Percentiles rank a stretch among this genome's conserved stretches.
These are phyloP conservation scores for Xanthoconium purpureum DNA, from an alignment of 768 basidiomycete species.

Conservation along the genomic window DNA sequence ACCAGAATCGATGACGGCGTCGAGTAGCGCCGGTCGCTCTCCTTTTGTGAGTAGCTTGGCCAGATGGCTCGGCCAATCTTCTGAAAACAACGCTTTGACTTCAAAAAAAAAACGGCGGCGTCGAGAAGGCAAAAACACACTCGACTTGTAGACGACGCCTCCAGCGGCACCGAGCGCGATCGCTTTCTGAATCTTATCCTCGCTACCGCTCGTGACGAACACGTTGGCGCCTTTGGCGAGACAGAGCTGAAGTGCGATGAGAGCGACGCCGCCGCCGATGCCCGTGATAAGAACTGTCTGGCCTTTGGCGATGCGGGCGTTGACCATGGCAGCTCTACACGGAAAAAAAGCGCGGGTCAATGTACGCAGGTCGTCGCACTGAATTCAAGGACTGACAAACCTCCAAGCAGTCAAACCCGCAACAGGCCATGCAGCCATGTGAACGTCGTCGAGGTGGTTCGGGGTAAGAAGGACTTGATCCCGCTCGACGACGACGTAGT, in stretches of 20 bases:
- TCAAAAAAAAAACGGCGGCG: not conserved
- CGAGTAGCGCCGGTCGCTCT: constrained; percentile 35
- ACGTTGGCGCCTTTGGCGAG: constrained; percentile 73
- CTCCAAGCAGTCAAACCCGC: constrained; percentile 83
- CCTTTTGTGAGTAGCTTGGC: constrained; percentile 38
- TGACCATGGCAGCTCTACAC: constrained; percentile 61
- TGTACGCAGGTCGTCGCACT: not conserved
- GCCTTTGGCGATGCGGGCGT: constrained; percentile 58
- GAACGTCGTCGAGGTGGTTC: constrained; percentile 60
- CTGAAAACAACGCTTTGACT: constrained; percentile 25
- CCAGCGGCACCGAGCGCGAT: constrained; percentile 67
- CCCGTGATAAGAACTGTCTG: constrained; percentile 81
- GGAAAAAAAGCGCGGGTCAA: not conserved
- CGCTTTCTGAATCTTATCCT: constrained; percentile 68
- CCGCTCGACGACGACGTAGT: constrained; percentile 72
- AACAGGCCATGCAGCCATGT: constrained; percentile 75
- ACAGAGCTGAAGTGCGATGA: constrained; percentile 71
- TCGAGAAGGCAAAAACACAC: constrained; percentile 35
- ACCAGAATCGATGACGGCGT: constrained; percentile 66
- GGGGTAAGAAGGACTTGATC: constrained; percentile 66
- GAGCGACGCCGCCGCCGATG: constrained; percentile 81
- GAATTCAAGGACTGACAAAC: constrained; percentile 35
- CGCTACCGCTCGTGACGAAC: constrained; percentile 75
- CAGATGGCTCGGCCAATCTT: constrained; percentile 53
- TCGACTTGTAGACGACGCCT: constrained; percentile 70